These are phyloP conservation scores for Metschnikowia cerradonensis DNA, from an alignment of 805 yeast genomes.

Conservation along the genomic window DNA sequence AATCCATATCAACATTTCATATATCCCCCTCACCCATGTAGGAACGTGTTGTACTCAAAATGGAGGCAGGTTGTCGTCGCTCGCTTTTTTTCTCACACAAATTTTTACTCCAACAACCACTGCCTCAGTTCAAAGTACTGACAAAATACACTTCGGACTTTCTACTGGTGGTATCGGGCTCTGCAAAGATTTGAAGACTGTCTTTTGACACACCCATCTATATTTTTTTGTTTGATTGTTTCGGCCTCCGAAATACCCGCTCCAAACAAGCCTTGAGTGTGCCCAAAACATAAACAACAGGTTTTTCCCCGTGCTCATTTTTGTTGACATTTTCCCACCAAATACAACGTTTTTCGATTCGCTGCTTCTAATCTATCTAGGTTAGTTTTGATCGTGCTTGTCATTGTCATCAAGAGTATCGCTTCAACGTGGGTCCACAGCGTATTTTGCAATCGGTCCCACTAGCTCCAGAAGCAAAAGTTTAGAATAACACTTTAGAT, in stretches of 20 bases:
- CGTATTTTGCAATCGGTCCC: not conserved
- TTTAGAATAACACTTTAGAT: not conserved
- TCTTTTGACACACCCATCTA: not conserved
- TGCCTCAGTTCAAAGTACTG: not conserved
- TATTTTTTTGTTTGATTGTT: not conserved
- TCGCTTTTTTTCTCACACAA: conserved; percentile 13
- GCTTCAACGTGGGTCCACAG: not conserved
- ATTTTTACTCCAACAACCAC: conserved; percentile 2
- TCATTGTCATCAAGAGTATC: not conserved
- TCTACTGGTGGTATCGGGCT: not conserved
- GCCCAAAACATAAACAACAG: not conserved
- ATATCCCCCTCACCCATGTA: not conserved
- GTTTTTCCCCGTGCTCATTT: not conserved
- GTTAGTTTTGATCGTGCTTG: not conserved
- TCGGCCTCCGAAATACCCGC: not conserved
- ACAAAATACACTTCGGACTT: not conserved
- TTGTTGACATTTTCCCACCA: too few relatives aligned
- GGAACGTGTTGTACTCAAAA: conserved; percentile 21
- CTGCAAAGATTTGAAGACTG: not conserved
- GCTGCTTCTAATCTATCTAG: not conserved
- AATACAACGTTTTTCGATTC: not conserved
- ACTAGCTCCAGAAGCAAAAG: not conserved
- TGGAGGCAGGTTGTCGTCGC: conserved; percentile 14
- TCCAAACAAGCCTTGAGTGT: not conserved
- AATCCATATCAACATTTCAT: not conserved